Evolutionary conservation across 2,329 filamentous ascomycete species (phyloP).

Genomic region (Fusarium equiseti): DNA sequence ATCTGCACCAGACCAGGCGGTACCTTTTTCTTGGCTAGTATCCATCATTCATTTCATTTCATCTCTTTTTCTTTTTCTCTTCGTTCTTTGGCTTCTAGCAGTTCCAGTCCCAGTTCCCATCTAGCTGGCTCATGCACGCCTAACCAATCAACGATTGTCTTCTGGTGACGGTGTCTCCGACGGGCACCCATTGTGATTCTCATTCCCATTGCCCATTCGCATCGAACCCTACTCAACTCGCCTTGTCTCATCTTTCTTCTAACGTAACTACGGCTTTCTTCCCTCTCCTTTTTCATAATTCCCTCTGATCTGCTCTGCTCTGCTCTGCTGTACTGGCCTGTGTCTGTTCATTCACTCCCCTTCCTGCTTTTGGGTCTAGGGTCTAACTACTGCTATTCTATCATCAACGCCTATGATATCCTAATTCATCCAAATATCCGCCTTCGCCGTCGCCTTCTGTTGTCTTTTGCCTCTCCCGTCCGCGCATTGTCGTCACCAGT

Average conservation of each 20-base stretch:
- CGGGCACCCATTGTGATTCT: constrained; percentile 11
- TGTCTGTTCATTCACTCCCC: constrained; percentile 2
- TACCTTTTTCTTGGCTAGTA: constrained; percentile 27
- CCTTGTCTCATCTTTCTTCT: constrained; percentile 27
- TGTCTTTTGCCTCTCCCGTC: constrained; percentile 10
- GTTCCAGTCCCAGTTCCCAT: constrained; percentile 27
- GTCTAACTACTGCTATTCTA: constrained; percentile 11
- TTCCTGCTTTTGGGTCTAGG: constrained; percentile 30
- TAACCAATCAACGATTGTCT: constrained; percentile 32
- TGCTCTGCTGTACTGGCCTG: neutral
- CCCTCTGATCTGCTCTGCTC: constrained; percentile 3
- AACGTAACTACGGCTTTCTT: neutral
- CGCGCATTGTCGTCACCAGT: constrained; percentile 14
- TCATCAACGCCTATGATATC: neutral
- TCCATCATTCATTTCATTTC: constrained; percentile 31
- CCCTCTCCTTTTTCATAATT: constrained; percentile 7
- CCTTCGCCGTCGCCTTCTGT: neutral
- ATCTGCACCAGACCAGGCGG: constrained; percentile 9
- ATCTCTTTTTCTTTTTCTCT: constrained; percentile 35
- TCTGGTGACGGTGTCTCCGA: constrained; percentile 39
- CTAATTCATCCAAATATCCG: constrained; percentile 22
- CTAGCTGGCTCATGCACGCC: constrained; percentile 31
- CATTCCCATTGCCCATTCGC: constrained; percentile 15
- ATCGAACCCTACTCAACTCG: neutral
- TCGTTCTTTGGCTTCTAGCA: constrained; percentile 35